phyloP scores from a whole-genome alignment of 768 basidiomycete genomes.

The Phylloporus scabripes region DNA sequence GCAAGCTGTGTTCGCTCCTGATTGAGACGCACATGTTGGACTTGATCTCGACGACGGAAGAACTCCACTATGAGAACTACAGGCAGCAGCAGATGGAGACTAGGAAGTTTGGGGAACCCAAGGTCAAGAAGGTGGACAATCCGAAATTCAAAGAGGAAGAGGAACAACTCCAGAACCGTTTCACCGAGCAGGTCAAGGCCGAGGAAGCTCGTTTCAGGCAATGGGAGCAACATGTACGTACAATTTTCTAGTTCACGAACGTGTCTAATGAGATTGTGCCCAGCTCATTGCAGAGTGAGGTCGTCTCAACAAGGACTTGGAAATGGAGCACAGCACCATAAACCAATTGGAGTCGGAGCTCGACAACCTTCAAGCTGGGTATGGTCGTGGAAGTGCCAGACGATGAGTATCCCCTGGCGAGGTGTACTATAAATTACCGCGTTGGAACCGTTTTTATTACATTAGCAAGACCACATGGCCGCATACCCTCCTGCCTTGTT shows the following conservation, averaged over 20 bases:
- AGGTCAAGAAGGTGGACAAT: slow-evolving; percentile 98
- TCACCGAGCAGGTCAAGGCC: slow-evolving; percentile 99
- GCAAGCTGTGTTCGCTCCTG: slow-evolving; percentile 89
- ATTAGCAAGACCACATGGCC: slow-evolving; percentile 6
- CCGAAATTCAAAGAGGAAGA: slow-evolving; percentile 99
- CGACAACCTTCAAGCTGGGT: slow-evolving; percentile 83
- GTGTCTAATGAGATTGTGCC: slow-evolving; percentile 12
- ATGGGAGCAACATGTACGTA: slow-evolving; percentile 95
- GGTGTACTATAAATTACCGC: neutral
- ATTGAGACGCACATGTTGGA: slow-evolving; percentile 99
- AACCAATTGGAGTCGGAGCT: slow-evolving; percentile 88
- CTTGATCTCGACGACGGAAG: slow-evolving; percentile 93
- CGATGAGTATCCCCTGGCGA: slow-evolving; percentile 12
- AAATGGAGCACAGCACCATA: slow-evolving; percentile 86
- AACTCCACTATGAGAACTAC: slow-evolving; percentile 96
- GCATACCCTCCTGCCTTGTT: slow-evolving; percentile 26
- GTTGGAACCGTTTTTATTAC: slow-evolving; percentile 2
- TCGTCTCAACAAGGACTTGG: slow-evolving; percentile 97
- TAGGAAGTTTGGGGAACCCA: slow-evolving; percentile 96
- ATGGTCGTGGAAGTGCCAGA: slow-evolving; percentile 56
- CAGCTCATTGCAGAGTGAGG: slow-evolving; percentile 98
- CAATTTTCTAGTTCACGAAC: neutral
- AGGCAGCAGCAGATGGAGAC: slow-evolving; percentile 99
- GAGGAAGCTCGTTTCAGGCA: slow-evolving; percentile 97
- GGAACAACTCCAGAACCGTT: slow-evolving; percentile 91